These are phyloP conservation scores for Nectriaceae sp. DNA, from an alignment of 2,329 filamentous ascomycete genomes.

Conservation along the genomic window DNA sequence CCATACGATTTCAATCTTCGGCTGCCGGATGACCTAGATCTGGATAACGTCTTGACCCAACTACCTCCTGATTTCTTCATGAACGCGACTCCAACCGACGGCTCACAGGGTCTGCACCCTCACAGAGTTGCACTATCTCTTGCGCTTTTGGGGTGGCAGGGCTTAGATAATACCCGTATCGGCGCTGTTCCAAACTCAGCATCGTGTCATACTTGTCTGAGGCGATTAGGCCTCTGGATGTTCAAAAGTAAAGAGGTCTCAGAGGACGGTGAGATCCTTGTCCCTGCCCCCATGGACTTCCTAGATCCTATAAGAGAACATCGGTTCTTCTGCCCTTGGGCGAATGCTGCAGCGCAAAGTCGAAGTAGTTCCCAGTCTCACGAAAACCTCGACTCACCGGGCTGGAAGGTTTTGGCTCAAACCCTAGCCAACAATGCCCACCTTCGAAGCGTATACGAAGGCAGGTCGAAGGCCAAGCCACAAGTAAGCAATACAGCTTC, in stretches of 20 bases:
- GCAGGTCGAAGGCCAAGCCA: conserved; percentile 24
- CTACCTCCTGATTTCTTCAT: conserved; percentile 59
- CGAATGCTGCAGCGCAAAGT: conserved; percentile 64
- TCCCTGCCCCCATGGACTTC: conserved; percentile 63
- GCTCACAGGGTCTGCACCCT: conserved; percentile 33
- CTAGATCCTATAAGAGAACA: conserved; percentile 73
- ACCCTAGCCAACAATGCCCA: conserved; percentile 61
- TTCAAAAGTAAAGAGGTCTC: conserved; percentile 76
- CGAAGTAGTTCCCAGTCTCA: conserved; percentile 33
- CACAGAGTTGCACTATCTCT: conserved; percentile 67
- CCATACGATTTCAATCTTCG: conserved; percentile 64
- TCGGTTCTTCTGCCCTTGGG: conserved; percentile 83
- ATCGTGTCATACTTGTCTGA: conserved; percentile 82
- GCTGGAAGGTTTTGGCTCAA: conserved; percentile 57
- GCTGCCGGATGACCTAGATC: conserved; percentile 52
- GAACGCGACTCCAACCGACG: conserved; percentile 36
- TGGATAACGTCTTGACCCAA: conserved; percentile 51
- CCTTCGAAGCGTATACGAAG: conserved; percentile 43
- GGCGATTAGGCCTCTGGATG: conserved; percentile 90
- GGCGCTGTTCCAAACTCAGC: conserved; percentile 70
- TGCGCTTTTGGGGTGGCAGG: conserved; percentile 76
- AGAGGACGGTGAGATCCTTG: conserved; percentile 51
- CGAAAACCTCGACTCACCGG: conserved; percentile 43
- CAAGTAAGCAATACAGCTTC: conserved; percentile 11
- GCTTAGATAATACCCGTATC: conserved; percentile 55